phyloP scores from a whole-genome alignment of 176 grass and related monocot genomes.

The Oryza coarctata region DNA sequence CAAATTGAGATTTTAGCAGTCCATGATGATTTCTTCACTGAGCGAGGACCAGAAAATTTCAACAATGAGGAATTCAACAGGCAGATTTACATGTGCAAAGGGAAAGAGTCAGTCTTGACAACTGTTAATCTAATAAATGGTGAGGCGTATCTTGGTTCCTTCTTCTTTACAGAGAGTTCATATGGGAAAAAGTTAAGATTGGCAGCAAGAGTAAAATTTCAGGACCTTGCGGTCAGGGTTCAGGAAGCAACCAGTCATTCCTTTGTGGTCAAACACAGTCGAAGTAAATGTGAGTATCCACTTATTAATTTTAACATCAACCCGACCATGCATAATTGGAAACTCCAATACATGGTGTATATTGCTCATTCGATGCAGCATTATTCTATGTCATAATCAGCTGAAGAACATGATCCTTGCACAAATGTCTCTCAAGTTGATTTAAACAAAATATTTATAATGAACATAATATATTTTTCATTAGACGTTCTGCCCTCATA shows the following conservation, averaged over 20 bases:
- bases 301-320: background rate
- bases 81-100: background rate
- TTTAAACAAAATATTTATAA: background rate
- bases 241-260: slow-evolving; percentile 20
- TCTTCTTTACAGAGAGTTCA: background rate
- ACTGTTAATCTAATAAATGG: background rate
- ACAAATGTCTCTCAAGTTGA: background rate
- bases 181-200: background rate
- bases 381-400: background rate
- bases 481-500: background rate
- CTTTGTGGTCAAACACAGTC: background rate
- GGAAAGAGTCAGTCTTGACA: background rate
- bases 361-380: background rate
- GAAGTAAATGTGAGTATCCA: slow-evolving; percentile 12
- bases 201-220: slow-evolving; percentile 12
- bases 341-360: background rate
- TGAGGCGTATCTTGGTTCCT: background rate
- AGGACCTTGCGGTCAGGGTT: background rate
- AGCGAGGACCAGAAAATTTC: background rate
- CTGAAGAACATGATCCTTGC: background rate
- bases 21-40: slow-evolving; percentile 13
- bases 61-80: slow-evolving; percentile 10
- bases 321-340: background rate
- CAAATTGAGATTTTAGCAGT: slow-evolving; percentile 27
- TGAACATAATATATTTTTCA: background rate